These are phyloP conservation scores for Albatrellus ellisii DNA, from an alignment of 768 basidiomycete species.

Conservation along the genomic window DNA sequence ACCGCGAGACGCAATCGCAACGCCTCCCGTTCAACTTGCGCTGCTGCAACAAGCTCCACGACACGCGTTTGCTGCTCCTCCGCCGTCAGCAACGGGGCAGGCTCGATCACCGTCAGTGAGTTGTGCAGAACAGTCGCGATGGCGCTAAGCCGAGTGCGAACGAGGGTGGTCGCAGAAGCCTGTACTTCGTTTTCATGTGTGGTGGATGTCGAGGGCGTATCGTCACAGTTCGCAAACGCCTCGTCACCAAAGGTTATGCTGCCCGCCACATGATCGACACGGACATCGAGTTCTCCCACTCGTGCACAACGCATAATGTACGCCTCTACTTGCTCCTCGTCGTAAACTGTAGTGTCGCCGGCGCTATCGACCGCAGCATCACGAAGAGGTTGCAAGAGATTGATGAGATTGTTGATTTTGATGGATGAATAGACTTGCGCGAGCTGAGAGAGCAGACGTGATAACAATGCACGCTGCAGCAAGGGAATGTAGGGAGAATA, in stretches of 20 bases:
- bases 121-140: slow-evolving; percentile 65
- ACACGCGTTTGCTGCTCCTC: slow-evolving; percentile 51
- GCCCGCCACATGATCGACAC: slow-evolving; percentile 80
- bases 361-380: slow-evolving; percentile 36
- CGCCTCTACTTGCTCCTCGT: slow-evolving; percentile 73
- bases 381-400: slow-evolving; percentile 66
- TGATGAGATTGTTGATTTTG: slow-evolving; percentile 62
- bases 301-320: slow-evolving; percentile 90
- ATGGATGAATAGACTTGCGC: slow-evolving; percentile 87
- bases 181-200: slow-evolving; percentile 38
- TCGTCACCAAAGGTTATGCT: slow-evolving; percentile 79
- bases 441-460: slow-evolving; percentile 81
- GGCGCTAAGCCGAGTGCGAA: slow-evolving; percentile 65
- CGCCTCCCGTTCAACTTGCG: slow-evolving; percentile 66
- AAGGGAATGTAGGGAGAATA: slow-evolving; percentile 82
- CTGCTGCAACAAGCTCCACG: slow-evolving; percentile 43
- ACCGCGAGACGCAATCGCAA: slow-evolving; percentile 65
- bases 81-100: slow-evolving; percentile 27
- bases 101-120: slow-evolving; percentile 46
- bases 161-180: slow-evolving; percentile 56
- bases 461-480: slow-evolving; percentile 82
- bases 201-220: slow-evolving; percentile 21
- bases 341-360: slow-evolving; percentile 26
- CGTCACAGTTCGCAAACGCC: slow-evolving; percentile 37
- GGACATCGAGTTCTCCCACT: slow-evolving; percentile 74